Base-by-base conservation (phyloP, 2,329 filamentous ascomycete species). In the Tolypocladium ophioglossoides region DNA sequence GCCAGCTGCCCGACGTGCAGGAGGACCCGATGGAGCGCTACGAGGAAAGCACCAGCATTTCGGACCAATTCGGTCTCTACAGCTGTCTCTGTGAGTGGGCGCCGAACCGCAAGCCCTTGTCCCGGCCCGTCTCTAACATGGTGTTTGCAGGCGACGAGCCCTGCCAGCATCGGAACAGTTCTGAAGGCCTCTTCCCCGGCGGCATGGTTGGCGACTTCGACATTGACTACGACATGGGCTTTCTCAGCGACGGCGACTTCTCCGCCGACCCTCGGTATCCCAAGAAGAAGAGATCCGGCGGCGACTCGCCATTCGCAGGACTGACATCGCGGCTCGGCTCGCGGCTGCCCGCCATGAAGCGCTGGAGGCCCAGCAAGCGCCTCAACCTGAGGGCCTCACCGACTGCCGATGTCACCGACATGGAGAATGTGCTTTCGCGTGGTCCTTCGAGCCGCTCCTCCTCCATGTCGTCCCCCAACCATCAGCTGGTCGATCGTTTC, bases 401-500 rank as follows among this genome's bases (percentile, higher is more conserved):
- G 0, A 85, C 86, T 58, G 95, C 94, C 44, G 92, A 96, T 63
- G 78, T 92, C 27, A 89, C n/a, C n/a, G n/a, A 83, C 18, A 80
- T 95, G 51, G 91, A 96, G 64, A 88, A 85, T 55, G 84, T 85
- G 82, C 85, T 75, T 20, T 86, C 85, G 2, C 76, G 80, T 50
- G 79, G 84, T 9, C 78, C 85, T 3, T 92, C 89, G 3, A 88
- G 89, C 62, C 82, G 87, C 52, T 87, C 89, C 1, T 91, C 89
- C 1, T 91, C 87, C n/a, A 74, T 88, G 52, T 89, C 88, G 12
- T 78, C 79, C 37, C 80, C 82, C 1, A 72, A 75, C 56, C 76
- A 78, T 49, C 75, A 70, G 46, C 63, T 66, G 10, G 63, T 66
- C 1, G 77, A 80, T 51, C 71, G 66, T 58, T 64, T 63, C 54